phyloP scores from a whole-genome alignment of 495 filamentous ascomycete species.

The Hyaloscypha variabilis region DNA sequence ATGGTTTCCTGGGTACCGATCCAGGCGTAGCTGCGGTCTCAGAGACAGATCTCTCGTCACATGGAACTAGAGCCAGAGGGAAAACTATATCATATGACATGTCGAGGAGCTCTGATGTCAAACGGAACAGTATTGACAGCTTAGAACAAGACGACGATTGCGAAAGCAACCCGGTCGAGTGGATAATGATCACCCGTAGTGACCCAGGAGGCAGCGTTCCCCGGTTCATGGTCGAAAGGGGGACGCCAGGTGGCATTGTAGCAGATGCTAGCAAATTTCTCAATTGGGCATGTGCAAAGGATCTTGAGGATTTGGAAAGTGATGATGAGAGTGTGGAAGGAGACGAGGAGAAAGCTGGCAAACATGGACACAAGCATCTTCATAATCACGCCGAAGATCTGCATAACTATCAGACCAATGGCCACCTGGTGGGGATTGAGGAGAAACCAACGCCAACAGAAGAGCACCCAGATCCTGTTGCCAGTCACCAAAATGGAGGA shows the following conservation, averaged over 20 bases:
- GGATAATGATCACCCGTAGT: constrained; percentile 92
- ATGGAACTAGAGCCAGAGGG: constrained; percentile 38
- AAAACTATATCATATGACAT: constrained; percentile 52
- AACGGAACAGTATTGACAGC: constrained; percentile 42
- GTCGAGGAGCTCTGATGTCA: constrained; percentile 39
- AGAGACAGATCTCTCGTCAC: constrained; percentile 2
- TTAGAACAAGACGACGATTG: constrained; percentile 47
- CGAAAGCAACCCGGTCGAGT: constrained; percentile 75
- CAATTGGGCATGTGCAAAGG: constrained; percentile 73
- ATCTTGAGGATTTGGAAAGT: constrained; percentile 44
- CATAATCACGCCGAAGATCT: constrained; percentile 25
- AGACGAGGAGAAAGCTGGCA: constrained; percentile 25
- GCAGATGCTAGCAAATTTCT: constrained; percentile 84
- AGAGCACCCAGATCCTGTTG: constrained; percentile 12
- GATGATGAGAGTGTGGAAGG: constrained; percentile 38
- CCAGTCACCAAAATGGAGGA: constrained; percentile 35
- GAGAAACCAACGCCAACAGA: constrained; percentile 9
- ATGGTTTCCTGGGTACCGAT: constrained; percentile 16
- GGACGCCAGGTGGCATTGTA: constrained; percentile 83
- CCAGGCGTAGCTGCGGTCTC: constrained; percentile 6
- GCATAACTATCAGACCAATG: constrained; percentile 38
- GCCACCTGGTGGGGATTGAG: constrained; percentile 38
- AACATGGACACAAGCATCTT: background rate
- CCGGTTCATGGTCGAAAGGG: constrained; percentile 91
- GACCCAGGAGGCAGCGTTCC: constrained; percentile 93